Evolutionary conservation across 2,329 filamentous ascomycete species (phyloP).

Genomic region (Apiospora sp.): DNA sequence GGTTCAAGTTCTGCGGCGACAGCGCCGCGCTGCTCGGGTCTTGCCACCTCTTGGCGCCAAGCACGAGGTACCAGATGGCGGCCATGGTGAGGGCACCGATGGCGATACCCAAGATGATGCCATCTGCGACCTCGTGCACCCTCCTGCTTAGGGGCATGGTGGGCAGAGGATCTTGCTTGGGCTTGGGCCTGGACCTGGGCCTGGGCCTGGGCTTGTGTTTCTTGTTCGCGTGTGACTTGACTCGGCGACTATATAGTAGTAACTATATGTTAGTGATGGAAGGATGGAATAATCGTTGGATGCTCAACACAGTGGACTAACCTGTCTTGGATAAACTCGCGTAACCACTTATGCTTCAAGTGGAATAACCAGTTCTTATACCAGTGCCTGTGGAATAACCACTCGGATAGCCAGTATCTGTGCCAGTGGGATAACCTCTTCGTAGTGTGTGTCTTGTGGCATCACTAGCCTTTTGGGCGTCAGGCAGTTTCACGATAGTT

Average conservation of each 20-base stretch:
- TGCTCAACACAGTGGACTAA: not conserved
- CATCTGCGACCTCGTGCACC: not conserved
- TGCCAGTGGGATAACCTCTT: not conserved
- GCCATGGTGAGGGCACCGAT: not conserved
- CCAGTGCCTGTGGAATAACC: too few relatives aligned
- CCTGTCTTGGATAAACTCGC: not conserved
- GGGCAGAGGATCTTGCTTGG: too few relatives aligned
- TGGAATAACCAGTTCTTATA: not conserved
- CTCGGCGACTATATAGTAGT: not conserved
- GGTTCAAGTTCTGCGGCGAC: not conserved
- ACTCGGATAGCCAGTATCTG: not conserved
- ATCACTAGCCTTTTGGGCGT: not conserved
- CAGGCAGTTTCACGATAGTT: not conserved
- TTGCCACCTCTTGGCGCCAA: constrained; percentile 1
- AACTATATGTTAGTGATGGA: not conserved
- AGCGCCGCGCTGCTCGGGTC: constrained; percentile 12
- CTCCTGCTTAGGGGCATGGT: not conserved
- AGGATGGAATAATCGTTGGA: not conserved
- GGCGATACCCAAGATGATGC: not conserved
- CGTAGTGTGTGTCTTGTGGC: not conserved
- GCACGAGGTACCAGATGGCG: not conserved
- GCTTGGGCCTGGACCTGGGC: too few relatives aligned
- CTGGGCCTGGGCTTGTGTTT: too few relatives aligned
- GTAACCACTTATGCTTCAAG: not conserved
- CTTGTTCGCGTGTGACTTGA: too few relatives aligned